Evolutionary conservation across 2,329 filamentous ascomycete species (phyloP).

Genomic region (Trichoderma endophyticum): DNA sequence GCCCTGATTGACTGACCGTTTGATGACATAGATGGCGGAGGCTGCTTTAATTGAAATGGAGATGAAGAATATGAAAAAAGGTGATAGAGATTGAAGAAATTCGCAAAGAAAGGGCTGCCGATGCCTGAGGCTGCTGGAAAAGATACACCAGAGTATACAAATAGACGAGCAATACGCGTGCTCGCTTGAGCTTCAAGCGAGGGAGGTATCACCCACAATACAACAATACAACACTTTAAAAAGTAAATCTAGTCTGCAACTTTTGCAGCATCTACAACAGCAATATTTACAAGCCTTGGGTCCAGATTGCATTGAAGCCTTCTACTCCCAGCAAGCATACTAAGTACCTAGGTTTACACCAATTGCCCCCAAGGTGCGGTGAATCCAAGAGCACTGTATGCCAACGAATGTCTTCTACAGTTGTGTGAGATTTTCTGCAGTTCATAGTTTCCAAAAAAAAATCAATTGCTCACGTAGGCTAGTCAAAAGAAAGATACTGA

Average conservation of each 20-base stretch:
- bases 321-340: too few species aligned
- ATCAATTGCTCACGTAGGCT: too few species aligned
- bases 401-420: too few species aligned
- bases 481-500: neutral
- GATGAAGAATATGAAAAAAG: neutral
- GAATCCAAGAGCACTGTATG: too few species aligned
- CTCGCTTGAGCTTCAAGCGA: neutral
- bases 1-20: neutral
- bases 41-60: neutral
- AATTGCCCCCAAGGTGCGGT: too few species aligned
- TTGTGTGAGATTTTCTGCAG: too few species aligned
- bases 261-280: too few species aligned
- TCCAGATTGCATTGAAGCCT: too few species aligned
- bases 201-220: neutral
- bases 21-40: neutral
- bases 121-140: neutral
- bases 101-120: neutral
- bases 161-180: neutral
- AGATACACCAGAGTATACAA: neutral
- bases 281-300: too few species aligned
- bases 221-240: neutral
- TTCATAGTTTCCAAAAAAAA: too few species aligned
- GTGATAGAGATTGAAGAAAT: neutral
- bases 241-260: too few species aligned
- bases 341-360: too few species aligned